Base-by-base conservation (phyloP, 2,329 filamentous ascomycete species). In the Didymella segeticola region DNA sequence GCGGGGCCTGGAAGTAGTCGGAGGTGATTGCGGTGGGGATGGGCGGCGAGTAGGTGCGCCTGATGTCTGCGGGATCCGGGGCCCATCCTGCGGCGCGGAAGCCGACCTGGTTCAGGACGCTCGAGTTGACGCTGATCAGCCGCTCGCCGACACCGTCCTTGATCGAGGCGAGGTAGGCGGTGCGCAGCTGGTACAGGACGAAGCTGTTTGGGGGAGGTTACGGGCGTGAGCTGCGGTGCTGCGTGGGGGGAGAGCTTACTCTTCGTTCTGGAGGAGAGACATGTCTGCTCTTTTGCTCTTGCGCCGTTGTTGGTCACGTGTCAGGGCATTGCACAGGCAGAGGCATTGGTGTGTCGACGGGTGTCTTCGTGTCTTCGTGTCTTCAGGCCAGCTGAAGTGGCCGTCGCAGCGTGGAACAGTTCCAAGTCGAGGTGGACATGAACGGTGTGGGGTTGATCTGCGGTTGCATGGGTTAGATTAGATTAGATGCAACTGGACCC, bases 41-140 rank as follows among this genome's bases (percentile, higher is more conserved):
- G 1, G 90, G 90, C 17, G 90, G 91, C 2, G 90, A 95, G 74
- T 96, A 89, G 39, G 89, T 93, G 64, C 90, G 86, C 75, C 93
- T 93, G 72, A 89, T 86, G 60, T 91, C 87, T 15, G 87, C 83
- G 9, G 87, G 84, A 67, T 89, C 90, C 42, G 87, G 80, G 36
- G 86, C 84, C 90, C 90, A 95, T 61, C 90, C 91, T 56, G 90
- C 89, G 43, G 89, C 86, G 75, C 91, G 91, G 79, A 93, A 95
- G 25, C 89, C 87, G 2, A 88, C 86, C 23, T 90, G 89, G 71
- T 91, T 93, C 59, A 95, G 80, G 68, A 93, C 89, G 60, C 83
- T 82, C 68, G 91, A 87, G 74, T 93, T 90, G 57, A 96, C 83
- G 31, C 87, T 91, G 71, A 96, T 90, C 33, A 95, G 82, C 17